Base-by-base conservation (phyloP, 2,329 filamentous ascomycete genomes). In the Epichloe sibirici region DNA sequence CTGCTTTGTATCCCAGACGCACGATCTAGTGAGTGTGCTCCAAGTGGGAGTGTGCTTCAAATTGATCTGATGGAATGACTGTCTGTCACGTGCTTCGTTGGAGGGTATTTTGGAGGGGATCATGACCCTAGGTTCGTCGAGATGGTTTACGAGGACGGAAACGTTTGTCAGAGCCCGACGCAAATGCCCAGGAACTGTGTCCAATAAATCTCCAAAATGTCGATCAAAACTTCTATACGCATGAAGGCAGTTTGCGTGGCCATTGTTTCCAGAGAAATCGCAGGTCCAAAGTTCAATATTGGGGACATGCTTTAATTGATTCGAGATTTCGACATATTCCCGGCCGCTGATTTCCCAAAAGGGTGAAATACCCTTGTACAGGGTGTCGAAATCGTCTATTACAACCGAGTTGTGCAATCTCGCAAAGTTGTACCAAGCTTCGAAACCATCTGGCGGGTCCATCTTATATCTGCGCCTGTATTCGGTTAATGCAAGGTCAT, bases 301-400 rank as follows among this genome's bases (percentile, higher is more conserved):
- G 0, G 58, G 51, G 25, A 61, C 53, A 1, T 57, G 31, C 4
- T 65, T 57, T 0, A 62, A 59, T 0, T 58, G 44, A 4, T 48
- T 45, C 57, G 73, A 69, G 0, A 59, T 53, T 2, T 62, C 44
- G 0, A 43, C 15, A 2, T 72, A 51, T 9, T 71, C 63, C 0
- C 57, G 54, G 0, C 70, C 73, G 34, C 65, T 69, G 0, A 74
- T 34, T 4, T 55, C 63, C 53, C 67, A 64, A 43, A 77, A 73
- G 0, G 73, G 74, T 0, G 61, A 59, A 1, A 78, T 56, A 0
- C 62, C 54, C 0, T 71, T 52, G 42, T 68, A 60, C 3, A 78
- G 73, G 0, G 59, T 64, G 43, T 78, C 71, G 35, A 74, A 78
- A 3, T 77, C 70, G 53, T 78, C 74, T 35, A 77, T 75, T n/a